Conservation (phyloP, 495 filamentous ascomycete genomes). For the Aspergillus conjunctus region DNA sequence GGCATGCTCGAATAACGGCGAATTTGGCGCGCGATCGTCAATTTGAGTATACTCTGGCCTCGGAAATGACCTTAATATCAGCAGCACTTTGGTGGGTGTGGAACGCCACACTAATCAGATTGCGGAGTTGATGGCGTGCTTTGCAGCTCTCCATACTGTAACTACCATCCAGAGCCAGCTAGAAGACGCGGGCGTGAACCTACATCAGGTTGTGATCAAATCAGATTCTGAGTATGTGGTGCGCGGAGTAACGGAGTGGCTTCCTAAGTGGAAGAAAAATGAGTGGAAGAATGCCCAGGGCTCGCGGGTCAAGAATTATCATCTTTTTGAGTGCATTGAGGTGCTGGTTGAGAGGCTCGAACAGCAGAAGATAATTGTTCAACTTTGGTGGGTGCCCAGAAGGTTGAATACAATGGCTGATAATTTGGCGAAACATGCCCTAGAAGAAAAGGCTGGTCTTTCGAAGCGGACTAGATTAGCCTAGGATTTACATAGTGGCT, state of each 20-base stretch:
- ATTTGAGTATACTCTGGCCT: neutral
- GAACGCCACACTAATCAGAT: neutral
- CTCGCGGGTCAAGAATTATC: neutral
- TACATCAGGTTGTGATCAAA: neutral
- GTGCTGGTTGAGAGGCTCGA: neutral
- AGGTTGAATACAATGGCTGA: neutral
- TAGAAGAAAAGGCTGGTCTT: neutral
- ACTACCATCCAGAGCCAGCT: neutral
- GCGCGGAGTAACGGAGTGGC: slow-evolving; percentile 2
- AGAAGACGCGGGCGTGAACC: neutral
- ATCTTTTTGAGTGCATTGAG: neutral
- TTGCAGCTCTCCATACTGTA: neutral
- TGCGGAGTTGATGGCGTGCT: slow-evolving; percentile 2
- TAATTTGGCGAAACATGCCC: neutral
- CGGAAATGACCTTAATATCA: neutral
- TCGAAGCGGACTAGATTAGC: no score
- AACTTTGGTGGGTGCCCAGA: neutral
- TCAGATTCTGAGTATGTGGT: neutral
- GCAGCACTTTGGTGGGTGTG: neutral
- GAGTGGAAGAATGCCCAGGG: slow-evolving; percentile 8
- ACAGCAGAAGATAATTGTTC: neutral
- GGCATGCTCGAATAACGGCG: neutral
- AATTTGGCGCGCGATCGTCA: neutral
- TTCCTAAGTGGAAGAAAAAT: slow-evolving; percentile 7
- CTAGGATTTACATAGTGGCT: neutral